Evolutionary conservation across 2,329 filamentous ascomycete genomes (phyloP).

Genomic region (Colletotrichum navitas): DNA sequence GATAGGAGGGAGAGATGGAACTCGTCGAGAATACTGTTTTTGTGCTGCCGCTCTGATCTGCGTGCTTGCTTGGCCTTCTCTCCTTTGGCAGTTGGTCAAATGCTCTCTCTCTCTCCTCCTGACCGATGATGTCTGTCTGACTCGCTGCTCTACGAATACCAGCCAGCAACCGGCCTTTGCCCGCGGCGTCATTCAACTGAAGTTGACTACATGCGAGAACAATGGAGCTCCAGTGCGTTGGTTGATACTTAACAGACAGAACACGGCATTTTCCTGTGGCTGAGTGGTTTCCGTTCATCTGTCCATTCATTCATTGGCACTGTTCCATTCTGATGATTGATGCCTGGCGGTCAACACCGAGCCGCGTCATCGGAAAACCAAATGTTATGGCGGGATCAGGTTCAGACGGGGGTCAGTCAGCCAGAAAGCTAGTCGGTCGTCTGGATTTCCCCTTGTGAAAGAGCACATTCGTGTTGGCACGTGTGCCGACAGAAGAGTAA

Average conservation of each 20-base stretch:
- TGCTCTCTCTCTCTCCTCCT: not conserved
- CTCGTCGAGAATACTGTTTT: not conserved
- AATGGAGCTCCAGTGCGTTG: not conserved
- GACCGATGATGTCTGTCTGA: not conserved
- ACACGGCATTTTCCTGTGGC: slow-evolving; percentile 3
- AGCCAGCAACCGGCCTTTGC: not conserved
- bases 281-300: slow-evolving; percentile 3
- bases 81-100: not conserved
- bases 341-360: not conserved
- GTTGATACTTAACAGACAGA: slow-evolving; percentile 5
- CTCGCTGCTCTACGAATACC: not conserved
- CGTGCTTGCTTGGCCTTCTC: no score
- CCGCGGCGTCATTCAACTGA: not conserved
- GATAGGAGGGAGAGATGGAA: no score
- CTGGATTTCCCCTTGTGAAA: slow-evolving; percentile 25
- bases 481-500: not conserved
- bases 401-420: slow-evolving; percentile 21
- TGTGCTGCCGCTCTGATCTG: not conserved
- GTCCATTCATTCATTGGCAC: not conserved
- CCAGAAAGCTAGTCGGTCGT: slow-evolving; percentile 8
- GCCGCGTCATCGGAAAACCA: not conserved
- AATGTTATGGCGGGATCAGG: slow-evolving; percentile 12
- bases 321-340: not conserved
- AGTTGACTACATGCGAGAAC: not conserved
- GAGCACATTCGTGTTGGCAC: slow-evolving; percentile 1